Evolutionary conservation across 345 rosid species (phyloP), one percentile per base, ranked within the genome.

Genomic region (Eucalyptus cloeziana): DNA sequence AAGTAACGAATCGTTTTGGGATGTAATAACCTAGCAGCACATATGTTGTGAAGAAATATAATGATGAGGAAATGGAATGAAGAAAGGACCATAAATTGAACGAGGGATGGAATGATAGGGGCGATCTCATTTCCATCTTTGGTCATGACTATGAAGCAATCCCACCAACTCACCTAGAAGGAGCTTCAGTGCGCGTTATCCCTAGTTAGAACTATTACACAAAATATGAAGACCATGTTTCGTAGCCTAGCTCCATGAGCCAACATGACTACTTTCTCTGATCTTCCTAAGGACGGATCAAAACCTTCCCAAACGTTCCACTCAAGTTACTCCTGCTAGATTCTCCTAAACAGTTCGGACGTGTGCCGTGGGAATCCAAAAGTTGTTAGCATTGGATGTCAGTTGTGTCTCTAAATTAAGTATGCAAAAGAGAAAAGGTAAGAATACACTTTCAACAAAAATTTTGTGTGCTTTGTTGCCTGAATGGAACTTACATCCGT

Each of bases 281-380:
- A 0, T 67, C 76, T 67, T 67, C 76, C 21, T 15, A 4, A 67
- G 76, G 76, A 67, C 6, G 1, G 76, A 67, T 67, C 76, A 67
- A n/a, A 64, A 67, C 21, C 76, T 33, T 67, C 21, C 76, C 40
- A 31, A 67, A 67, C 6, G 2, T 31, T 67, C 22, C 76, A 15
- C 76, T 67, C 76, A 15, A n/a, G 21, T 15, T 67, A 31, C 76
- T n/a, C 11, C 10, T 15, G 3, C 21, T 16, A 0, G 19, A 14
- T 9, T 67, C 0, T n/a, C 40, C 76, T 67, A 15, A 67, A 15
- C 76, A n/a, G 76, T 64, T 64, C 1, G 3, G 21, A 14, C 40
- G 0, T n/a, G 33, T 1, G 33, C 10, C 21, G 0, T n/a, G 40
- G 76, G 37, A 64, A 64, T 14, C 40, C 76, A 14, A 13, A 64